Percentiles rank a stretch among this genome's conserved stretches.
These are phyloP conservation scores for Auricularia heimuer DNA, from an alignment of 768 basidiomycete species.

Conservation along the genomic window DNA sequence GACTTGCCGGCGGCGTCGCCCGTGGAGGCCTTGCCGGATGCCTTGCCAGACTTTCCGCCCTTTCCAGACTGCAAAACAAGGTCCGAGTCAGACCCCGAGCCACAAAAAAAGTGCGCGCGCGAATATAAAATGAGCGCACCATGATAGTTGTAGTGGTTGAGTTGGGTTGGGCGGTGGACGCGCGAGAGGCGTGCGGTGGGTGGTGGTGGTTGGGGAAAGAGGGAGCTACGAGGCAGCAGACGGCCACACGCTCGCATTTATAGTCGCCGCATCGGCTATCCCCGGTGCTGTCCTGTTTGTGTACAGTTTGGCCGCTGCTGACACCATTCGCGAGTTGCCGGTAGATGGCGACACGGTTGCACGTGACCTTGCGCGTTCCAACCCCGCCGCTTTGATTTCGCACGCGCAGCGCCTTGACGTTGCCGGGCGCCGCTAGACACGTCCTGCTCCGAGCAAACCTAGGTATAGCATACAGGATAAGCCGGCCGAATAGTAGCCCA, in stretches of 20 bases:
- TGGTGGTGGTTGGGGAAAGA: too few relatives aligned
- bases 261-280: constrained; percentile 12
- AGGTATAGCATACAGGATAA: too few relatives aligned
- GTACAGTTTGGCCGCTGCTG: constrained; percentile 16
- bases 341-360: background rate
- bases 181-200: too few relatives aligned
- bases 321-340: constrained; percentile 6
- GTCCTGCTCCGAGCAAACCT: too few relatives aligned
- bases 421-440: too few relatives aligned
- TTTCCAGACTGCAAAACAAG: constrained; percentile 37
- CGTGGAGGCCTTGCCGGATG: constrained; percentile 22
- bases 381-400: too few relatives aligned
- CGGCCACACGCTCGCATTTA: constrained; percentile 22
- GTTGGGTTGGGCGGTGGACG: too few relatives aligned
- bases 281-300: constrained; percentile 4
- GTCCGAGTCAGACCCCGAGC: background rate
- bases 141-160: too few relatives aligned
- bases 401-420: too few relatives aligned
- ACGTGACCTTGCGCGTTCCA: too few relatives aligned
- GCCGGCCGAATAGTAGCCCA: too few relatives aligned
- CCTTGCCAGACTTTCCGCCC: constrained; percentile 37
- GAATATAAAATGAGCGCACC: background rate
- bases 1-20: constrained; percentile 33
- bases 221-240: background rate
- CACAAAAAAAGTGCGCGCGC: constrained; percentile 3